A percentile compares a stretch with the other conserved stretches of the same genome.
phyloP scores from a whole-genome alignment of 2,329 filamentous ascomycete genomes.

The Fusarium sublunatum region DNA sequence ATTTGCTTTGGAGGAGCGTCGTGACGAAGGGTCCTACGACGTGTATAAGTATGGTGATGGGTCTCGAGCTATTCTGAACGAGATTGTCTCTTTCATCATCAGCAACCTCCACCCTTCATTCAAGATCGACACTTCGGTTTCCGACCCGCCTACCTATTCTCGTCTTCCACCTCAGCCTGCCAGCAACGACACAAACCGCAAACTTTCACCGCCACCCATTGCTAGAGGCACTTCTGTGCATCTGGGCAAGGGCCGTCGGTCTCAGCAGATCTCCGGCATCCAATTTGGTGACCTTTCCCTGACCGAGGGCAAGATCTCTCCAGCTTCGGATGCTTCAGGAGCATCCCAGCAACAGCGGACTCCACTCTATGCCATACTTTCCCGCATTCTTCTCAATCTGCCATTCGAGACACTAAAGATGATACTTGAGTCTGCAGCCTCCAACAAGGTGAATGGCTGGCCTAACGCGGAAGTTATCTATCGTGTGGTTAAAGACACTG shows the following conservation, averaged over 20 bases:
- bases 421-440: slow-evolving; percentile 68
- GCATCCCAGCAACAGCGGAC: slow-evolving; percentile 44
- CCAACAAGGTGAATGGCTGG: slow-evolving; percentile 64
- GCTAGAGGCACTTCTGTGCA: slow-evolving; percentile 54
- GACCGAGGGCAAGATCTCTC: slow-evolving; percentile 42
- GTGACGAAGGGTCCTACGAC: slow-evolving; percentile 54
- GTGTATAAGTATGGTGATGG: slow-evolving; percentile 64
- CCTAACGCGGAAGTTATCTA: slow-evolving; percentile 60
- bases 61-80: slow-evolving; percentile 65
- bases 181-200: slow-evolving; percentile 20
- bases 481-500: slow-evolving; percentile 61
- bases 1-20: slow-evolving; percentile 62
- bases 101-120: slow-evolving; percentile 71
- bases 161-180: slow-evolving; percentile 52
- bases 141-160: slow-evolving; percentile 52
- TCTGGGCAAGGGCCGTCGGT: slow-evolving; percentile 55
- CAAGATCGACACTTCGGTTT: slow-evolving; percentile 62
- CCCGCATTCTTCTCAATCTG: slow-evolving; percentile 75
- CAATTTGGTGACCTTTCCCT: slow-evolving; percentile 75
- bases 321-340: slow-evolving; percentile 49
- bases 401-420: slow-evolving; percentile 75
- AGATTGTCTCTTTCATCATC: slow-evolving; percentile 68
- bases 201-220: slow-evolving; percentile 43
- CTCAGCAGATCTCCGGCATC: slow-evolving; percentile 69
- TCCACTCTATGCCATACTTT: slow-evolving; percentile 64